Evolutionary conservation across 208 protist species (phyloP), one percentile per base, ranked within the genome.

Genomic region (Wallacemonas rigidus): DNA sequence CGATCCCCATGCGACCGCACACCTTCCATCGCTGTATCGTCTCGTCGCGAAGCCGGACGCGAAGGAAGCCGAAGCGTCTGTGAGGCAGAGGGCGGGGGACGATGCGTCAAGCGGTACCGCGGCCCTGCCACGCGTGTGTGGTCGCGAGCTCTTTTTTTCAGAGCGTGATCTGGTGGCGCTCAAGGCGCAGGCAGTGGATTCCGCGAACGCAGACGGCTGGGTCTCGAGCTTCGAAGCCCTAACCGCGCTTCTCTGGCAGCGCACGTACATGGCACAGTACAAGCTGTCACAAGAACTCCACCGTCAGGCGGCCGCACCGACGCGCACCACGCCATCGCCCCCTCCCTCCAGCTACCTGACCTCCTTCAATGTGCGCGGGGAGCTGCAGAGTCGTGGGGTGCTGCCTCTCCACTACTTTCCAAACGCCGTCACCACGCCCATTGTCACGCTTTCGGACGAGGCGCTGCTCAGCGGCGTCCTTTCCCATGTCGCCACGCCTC

Each of bases 121-220:
- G 0, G 14, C 50, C 6, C 3, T 38, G 26, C 38, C 53, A 2
- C 67, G 43, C 7, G 53, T 73, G n/a, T 26, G 17, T 0, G 76
- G 76, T 11, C 69, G 76, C 8, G 67, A 75, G 67, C 39, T 80
- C 55, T 7, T 67, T 65, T 82, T 82, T 61, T 67, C 77, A 1
- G 57, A 55, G 12, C 60, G n/a, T 9, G 48, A 75, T 57, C 72
- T 82, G 35, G 50, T 6, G 3, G 63, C 67, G 6, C 45, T 82
- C 48, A 75, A 76, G 61, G 38, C 47, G 43, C 60, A 41, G 17
- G 17, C 50, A 53, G 8, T 76, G 51, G 17, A 70, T 51, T 2
- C 39, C 43, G 15, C 6, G 14, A 36, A 64, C 36, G 65, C 51
- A 12, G 54, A 43, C 1, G 47, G 61, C 11, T 67, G 63, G 69